Evolutionary conservation across 2,329 filamentous ascomycete genomes (phyloP).

Genomic region (Talaromyces sp.): DNA sequence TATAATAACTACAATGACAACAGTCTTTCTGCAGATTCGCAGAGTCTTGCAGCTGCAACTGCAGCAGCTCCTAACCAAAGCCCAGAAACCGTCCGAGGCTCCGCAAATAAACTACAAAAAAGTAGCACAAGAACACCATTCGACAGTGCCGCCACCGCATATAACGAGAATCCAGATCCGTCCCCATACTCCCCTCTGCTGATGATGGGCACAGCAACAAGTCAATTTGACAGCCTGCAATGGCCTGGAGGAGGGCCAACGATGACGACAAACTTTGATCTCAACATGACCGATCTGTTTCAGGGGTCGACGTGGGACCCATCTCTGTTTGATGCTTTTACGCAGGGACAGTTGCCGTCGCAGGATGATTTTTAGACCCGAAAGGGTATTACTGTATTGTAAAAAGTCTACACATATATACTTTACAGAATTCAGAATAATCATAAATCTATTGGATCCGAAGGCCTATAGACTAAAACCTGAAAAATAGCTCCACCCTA

Average conservation of each 20-base stretch:
- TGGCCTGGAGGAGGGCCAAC: slow-evolving; percentile 3
- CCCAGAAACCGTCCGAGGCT: neutral
- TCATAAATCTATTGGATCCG: neutral
- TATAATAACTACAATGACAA: neutral
- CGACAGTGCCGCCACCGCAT: neutral
- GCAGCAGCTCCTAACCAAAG: neutral
- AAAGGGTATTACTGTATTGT: too few species aligned
- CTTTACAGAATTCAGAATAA: neutral
- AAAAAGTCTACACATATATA: neutral
- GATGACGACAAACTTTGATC: slow-evolving; percentile 21
- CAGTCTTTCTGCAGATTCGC: neutral
- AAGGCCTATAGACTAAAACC: neutral
- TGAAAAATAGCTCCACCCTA: neutral
- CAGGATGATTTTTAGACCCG: neutral
- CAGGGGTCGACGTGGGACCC: slow-evolving; percentile 26
- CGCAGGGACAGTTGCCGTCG: slow-evolving; percentile 27
- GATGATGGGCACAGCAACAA: slow-evolving; percentile 12
- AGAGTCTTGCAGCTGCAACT: too few species aligned
- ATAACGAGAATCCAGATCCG: neutral
- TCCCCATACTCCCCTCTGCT: neutral
- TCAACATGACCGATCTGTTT: slow-evolving; percentile 28
- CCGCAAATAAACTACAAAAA: neutral
- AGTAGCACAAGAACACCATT: neutral
- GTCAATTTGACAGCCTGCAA: slow-evolving; percentile 4
- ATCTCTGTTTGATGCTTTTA: slow-evolving; percentile 26